phyloP scores from a whole-genome alignment of 1,139 yeast species.

The Candida sp. region DNA sequence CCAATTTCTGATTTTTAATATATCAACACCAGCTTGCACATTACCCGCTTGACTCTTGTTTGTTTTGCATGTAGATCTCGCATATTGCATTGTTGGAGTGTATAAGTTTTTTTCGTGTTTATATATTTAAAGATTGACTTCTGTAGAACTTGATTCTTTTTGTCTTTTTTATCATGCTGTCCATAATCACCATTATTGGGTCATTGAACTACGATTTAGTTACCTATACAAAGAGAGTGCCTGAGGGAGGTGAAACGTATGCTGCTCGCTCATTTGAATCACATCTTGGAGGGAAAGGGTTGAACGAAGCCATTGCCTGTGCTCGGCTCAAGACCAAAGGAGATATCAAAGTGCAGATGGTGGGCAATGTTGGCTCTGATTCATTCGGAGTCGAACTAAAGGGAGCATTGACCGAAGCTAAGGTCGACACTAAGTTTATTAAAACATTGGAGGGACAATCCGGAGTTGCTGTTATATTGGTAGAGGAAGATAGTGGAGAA shows the following conservation, averaged over 20 bases:
- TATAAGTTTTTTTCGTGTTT: too few relatives aligned
- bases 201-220: constrained; percentile 91
- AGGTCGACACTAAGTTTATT: constrained; percentile 52
- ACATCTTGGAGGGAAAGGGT: constrained; percentile 93
- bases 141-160: too few relatives aligned
- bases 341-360: constrained; percentile 51
- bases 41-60: too few relatives aligned
- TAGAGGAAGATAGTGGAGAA: constrained; percentile 66
- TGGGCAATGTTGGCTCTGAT: constrained; percentile 84
- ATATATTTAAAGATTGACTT: too few relatives aligned
- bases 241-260: constrained; percentile 83
- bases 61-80: too few relatives aligned
- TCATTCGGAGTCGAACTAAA: constrained; percentile 66
- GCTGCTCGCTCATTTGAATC: constrained; percentile 74
- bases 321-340: constrained; percentile 37
- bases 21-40: too few relatives aligned
- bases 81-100: too few relatives aligned
- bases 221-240: constrained; percentile 69
- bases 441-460: constrained; percentile 46
- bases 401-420: constrained; percentile 42
- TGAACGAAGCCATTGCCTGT: constrained; percentile 84
- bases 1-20: too few relatives aligned
- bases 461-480: constrained; percentile 89
- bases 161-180: constrained; percentile 21
- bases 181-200: constrained; percentile 62